phyloP scores from a whole-genome alignment of 768 basidiomycete species.

The Xerocomellus dryophilus region DNA sequence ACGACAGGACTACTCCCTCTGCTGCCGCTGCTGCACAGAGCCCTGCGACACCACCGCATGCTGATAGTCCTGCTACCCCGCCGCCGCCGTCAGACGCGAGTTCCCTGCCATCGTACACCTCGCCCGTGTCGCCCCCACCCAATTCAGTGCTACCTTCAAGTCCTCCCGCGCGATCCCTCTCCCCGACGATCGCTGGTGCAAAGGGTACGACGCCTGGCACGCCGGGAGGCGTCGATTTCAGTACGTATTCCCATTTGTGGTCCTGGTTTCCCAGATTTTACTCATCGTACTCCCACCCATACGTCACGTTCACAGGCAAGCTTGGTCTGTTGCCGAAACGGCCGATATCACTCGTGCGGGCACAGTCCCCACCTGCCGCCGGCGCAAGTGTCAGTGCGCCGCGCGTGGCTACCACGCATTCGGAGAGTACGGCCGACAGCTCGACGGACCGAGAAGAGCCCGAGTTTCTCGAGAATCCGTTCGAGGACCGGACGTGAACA shows the following conservation, averaged over 20 bases:
- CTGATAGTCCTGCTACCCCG: background rate
- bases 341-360: conserved; percentile 56
- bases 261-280: no score
- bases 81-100: background rate
- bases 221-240: conserved; percentile 31
- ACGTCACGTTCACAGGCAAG: conserved; percentile 43
- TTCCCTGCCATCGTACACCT: conserved; percentile 3
- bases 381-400: background rate
- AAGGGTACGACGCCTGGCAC: conserved; percentile 14
- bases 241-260: conserved; percentile 15
- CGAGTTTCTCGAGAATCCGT: conserved; percentile 74
- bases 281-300: background rate
- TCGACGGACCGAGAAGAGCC: conserved; percentile 48
- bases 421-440: conserved; percentile 23
- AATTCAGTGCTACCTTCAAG: background rate
- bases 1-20: background rate
- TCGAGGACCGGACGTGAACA: conserved; percentile 46
- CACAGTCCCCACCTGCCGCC: conserved; percentile 28
- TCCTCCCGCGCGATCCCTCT: conserved; percentile 5
- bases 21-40: background rate
- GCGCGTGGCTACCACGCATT: conserved; percentile 6
- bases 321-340: conserved; percentile 71
- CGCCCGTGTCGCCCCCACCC: conserved; percentile 4
- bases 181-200: conserved; percentile 5
- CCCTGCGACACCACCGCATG: background rate